These are phyloP conservation scores for Pestalotiopsis sp. DNA, from an alignment of 2,329 filamentous ascomycete genomes.

Conservation along the genomic window DNA sequence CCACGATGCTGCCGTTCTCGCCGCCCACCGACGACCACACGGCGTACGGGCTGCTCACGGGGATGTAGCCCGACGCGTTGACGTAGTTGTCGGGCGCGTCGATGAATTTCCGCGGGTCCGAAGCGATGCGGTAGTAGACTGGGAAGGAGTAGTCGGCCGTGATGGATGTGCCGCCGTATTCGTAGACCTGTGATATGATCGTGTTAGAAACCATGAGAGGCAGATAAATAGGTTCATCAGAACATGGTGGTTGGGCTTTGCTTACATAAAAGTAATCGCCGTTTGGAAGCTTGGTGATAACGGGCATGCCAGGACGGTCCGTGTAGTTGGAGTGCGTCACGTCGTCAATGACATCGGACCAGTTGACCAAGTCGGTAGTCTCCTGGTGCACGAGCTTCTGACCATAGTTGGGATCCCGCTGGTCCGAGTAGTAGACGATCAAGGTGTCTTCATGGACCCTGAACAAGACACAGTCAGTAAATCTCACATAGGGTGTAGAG, in stretches of 20 bases:
- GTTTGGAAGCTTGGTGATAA: conserved; percentile 58
- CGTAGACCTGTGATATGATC: conserved; percentile 24
- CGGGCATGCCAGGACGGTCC: conserved; percentile 42
- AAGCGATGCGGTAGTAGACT: conserved; percentile 35
- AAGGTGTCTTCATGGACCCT: conserved; percentile 58
- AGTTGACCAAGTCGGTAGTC: conserved; percentile 60
- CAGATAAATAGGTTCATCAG: neutral
- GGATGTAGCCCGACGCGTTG: conserved; percentile 26
- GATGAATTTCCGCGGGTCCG: conserved; percentile 30
- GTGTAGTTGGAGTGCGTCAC: conserved; percentile 53
- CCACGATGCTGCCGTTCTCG: conserved; percentile 33
- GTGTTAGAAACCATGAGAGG: neutral
- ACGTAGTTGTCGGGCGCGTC: conserved; percentile 25
- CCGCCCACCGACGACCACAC: conserved; percentile 36
- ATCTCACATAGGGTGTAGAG: neutral
- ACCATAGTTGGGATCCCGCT: conserved; percentile 66
- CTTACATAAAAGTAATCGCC: conserved; percentile 60
- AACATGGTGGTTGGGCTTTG: neutral
- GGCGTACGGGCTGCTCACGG: conserved; percentile 35
- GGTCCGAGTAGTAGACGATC: conserved; percentile 73
- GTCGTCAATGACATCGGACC: conserved; percentile 63
- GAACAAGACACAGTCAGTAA: neutral
- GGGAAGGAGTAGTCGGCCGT: conserved; percentile 25
- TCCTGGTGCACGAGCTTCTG: conserved; percentile 72
- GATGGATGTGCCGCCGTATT: conserved; percentile 34